Conservation (phyloP, 257 asterid genomes). For the Ilex aquifolium region DNA sequence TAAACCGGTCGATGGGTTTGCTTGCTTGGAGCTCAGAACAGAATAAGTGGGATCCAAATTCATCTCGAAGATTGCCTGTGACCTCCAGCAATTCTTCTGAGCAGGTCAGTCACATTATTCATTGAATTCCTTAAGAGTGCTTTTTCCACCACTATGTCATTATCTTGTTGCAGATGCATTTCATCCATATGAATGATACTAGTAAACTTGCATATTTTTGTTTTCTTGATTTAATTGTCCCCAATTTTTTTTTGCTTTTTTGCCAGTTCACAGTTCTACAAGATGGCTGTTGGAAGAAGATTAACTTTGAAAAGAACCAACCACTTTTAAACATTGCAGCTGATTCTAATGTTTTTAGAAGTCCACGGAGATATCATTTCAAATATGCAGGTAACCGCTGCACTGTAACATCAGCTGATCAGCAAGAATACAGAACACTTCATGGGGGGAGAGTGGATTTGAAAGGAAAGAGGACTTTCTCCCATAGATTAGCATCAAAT, state of each 20-base stretch:
- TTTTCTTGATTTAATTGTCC: too few species aligned
- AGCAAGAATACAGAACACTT: conserved; percentile 15
- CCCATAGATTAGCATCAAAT: conserved; percentile 21
- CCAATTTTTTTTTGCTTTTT: background rate
- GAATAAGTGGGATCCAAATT: conserved; percentile 12
- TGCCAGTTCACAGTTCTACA: background rate
- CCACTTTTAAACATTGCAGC: conserved; percentile 23
- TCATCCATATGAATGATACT: too few species aligned
- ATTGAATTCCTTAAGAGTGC: too few species aligned
- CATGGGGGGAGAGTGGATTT: conserved; percentile 15
- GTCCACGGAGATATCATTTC: conserved; percentile 14
- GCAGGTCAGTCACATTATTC: conserved; percentile 22
- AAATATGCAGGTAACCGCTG: conserved; percentile 12
- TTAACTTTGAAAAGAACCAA: conserved; percentile 23
- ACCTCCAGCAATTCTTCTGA: conserved; percentile 24
- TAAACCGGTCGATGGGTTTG: conserved; percentile 45
- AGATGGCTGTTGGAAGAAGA: conserved; percentile 30
- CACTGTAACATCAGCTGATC: conserved; percentile 18
- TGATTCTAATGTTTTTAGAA: conserved; percentile 24
- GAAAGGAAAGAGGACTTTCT: conserved; percentile 21
- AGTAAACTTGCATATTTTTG: too few species aligned
- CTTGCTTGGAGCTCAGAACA: conserved; percentile 20
- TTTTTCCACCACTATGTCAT: too few species aligned
- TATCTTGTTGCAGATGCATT: too few species aligned
- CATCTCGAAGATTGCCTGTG: conserved; percentile 17